Percentiles rank a stretch among this genome's conserved stretches.
These are phyloP conservation scores for Aquilaria malaccensis DNA, from an alignment of 345 rosid genomes.

Conservation along the genomic window DNA sequence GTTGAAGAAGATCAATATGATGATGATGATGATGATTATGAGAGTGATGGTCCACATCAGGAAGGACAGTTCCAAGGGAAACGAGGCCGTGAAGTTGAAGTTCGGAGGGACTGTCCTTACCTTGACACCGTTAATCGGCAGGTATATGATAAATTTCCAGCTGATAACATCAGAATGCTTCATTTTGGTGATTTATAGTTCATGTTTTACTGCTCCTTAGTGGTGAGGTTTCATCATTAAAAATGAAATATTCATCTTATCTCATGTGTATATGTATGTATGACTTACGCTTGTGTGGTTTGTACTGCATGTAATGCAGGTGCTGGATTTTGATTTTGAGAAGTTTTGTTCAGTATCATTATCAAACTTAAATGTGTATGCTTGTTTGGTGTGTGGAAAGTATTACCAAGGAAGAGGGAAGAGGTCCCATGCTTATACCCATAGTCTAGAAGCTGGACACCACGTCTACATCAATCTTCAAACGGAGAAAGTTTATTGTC, in stretches of 20 bases:
- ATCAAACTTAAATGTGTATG: constrained; percentile 85
- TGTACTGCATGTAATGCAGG: constrained; percentile 31
- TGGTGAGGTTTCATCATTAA: too few relatives aligned
- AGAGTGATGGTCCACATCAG: constrained; percentile 16
- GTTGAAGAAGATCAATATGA: constrained; percentile 17
- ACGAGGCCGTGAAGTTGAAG: constrained; percentile 50
- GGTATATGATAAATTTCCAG: constrained; percentile 28
- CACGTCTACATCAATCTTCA: constrained; percentile 89
- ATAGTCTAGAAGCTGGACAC: constrained; percentile 96
- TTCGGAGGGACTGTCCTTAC: constrained; percentile 93
- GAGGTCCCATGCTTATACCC: constrained; percentile 96
- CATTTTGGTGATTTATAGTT: too few relatives aligned
- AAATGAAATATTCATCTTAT: neutral
- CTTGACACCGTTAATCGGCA: constrained; percentile 99
- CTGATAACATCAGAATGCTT: neutral
- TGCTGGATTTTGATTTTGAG: constrained; percentile 97
- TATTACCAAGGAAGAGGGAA: constrained; percentile 94
- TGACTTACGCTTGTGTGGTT: neutral
- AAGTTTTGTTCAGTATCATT: constrained; percentile 88
- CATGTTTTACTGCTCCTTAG: too few relatives aligned
- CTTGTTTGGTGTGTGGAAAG: constrained; percentile 95
- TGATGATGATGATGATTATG: constrained; percentile 37
- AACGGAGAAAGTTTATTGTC: constrained; percentile 90
- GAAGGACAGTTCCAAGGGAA: constrained; percentile 29
- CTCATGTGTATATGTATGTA: neutral